These are phyloP conservation scores for Lipomyces yamadae DNA, from an alignment of 805 yeast species.

Conservation along the genomic window DNA sequence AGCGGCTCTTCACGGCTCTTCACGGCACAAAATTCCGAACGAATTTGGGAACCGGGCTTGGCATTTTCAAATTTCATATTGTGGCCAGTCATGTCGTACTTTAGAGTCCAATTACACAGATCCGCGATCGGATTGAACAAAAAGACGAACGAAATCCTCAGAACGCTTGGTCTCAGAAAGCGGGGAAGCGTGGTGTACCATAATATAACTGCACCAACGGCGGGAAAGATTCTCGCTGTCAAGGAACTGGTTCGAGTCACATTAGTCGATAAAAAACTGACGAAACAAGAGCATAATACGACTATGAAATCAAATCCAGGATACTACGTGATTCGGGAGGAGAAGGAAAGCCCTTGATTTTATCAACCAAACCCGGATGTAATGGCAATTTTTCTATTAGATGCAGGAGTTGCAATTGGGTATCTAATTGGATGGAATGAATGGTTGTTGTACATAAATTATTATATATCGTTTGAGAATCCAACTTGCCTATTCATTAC, in stretches of 20 bases:
- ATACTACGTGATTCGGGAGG: slow-evolving; percentile 52
- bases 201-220: slow-evolving; percentile 72
- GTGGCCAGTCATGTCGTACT: slow-evolving; percentile 46
- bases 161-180: slow-evolving; percentile 72
- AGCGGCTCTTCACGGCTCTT: too few relatives aligned
- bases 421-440: neutral
- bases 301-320: slow-evolving; percentile 71
- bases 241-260: slow-evolving; percentile 88
- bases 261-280: slow-evolving; percentile 59
- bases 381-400: neutral
- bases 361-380: neutral
- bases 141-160: slow-evolving; percentile 63
- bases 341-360: neutral
- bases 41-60: too few relatives aligned
- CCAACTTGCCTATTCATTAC: neutral
- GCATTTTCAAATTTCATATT: neutral
- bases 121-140: slow-evolving; percentile 87
- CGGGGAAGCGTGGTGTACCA: slow-evolving; percentile 78
- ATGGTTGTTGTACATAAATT: neutral
- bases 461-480: neutral
- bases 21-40: too few relatives aligned
- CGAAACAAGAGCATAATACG: slow-evolving; percentile 57
- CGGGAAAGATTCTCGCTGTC: slow-evolving; percentile 80
- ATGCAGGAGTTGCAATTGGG: neutral
- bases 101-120: slow-evolving; percentile 74